Evolutionary conservation across 345 rosid genomes (phyloP).

Genomic region (Rhodamnia rubescens): DNA sequence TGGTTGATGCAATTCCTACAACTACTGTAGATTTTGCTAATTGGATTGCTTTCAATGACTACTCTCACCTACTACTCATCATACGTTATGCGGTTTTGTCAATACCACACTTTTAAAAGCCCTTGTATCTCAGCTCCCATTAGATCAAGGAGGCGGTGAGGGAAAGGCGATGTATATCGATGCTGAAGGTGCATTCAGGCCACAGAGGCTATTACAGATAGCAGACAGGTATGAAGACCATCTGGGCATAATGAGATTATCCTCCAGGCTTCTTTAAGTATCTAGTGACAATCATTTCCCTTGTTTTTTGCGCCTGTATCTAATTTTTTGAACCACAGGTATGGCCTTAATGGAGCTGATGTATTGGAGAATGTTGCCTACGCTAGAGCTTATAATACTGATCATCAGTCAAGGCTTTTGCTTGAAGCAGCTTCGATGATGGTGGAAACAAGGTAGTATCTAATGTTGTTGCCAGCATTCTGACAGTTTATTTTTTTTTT

Average conservation of each 20-base stretch:
- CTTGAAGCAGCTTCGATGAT: conserved; percentile 99
- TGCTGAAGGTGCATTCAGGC: conserved; percentile 97
- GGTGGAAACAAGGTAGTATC: conserved; percentile 81
- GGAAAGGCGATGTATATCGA: conserved; percentile 98
- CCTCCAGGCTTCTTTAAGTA: neutral
- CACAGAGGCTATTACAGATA: conserved; percentile 89
- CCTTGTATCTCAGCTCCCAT: conserved; percentile 56
- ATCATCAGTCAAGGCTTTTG: conserved; percentile 93
- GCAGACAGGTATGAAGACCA: conserved; percentile 54
- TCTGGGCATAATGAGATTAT: neutral
- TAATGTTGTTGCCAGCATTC: neutral
- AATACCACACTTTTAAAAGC: neutral
- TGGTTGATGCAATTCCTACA: neutral
- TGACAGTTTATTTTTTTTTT: neutral
- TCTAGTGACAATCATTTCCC: neutral
- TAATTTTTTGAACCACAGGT: conserved; percentile 28
- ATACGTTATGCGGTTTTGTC: neutral
- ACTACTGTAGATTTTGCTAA: neutral
- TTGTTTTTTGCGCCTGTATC: neutral
- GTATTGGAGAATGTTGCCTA: conserved; percentile 97
- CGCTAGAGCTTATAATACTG: conserved; percentile 97
- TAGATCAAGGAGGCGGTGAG: conserved; percentile 99
- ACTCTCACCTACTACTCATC: neutral
- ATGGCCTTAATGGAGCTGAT: conserved; percentile 88
- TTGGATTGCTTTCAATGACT: neutral